Base-by-base conservation (phyloP, 306 rosid species). In the Trifolium fragiferum region DNA sequence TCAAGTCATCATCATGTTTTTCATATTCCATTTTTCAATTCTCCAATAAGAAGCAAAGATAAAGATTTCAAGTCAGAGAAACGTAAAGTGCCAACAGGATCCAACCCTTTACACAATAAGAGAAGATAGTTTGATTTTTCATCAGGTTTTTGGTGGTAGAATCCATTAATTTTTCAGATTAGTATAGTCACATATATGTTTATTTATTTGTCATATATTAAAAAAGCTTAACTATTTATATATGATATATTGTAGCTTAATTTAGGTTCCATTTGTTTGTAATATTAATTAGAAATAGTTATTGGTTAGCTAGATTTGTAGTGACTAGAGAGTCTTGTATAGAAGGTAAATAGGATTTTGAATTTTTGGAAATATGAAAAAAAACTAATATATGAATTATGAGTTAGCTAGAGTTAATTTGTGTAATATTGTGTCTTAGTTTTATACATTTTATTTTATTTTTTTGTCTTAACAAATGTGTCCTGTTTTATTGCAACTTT, bases 81-180 rank as follows among this genome's bases (percentile, higher is more conserved):
- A 82, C 84, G 98, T 63, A 85, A 76, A 62, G 93, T 93, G 33
- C 98, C 97, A 8, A 89, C 98, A 62, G 98, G 98, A 78, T 91
- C 98, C 66, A 93, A 93, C 86, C 98, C 97, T 19, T 76, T 93
- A 76, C 98, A 93, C 91, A 93, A 93, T 92, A 91, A 76, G 88
- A 86, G 96, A 86, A 86, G 96, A 86, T 86, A 86, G 81, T 37
- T 68, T 55, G 35, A 64, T 75, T 50, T 35, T 54, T 79, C 67
- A 41, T 75, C 77, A 66, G 82, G 68, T 68, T 82, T 67, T 67
- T 70, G 59, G 58, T 72, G 55, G 35, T 5, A 40, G 7, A 27
- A 80, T 13, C 57, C 66, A 27, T 53, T 57, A 53, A 18, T 53
- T 81, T 25, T 69, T 61, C 37, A 75, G 77, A 76, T 37, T 18